Conservation (phyloP, 768 basidiomycete genomes). For the Stropharia rugosoannulata region DNA sequence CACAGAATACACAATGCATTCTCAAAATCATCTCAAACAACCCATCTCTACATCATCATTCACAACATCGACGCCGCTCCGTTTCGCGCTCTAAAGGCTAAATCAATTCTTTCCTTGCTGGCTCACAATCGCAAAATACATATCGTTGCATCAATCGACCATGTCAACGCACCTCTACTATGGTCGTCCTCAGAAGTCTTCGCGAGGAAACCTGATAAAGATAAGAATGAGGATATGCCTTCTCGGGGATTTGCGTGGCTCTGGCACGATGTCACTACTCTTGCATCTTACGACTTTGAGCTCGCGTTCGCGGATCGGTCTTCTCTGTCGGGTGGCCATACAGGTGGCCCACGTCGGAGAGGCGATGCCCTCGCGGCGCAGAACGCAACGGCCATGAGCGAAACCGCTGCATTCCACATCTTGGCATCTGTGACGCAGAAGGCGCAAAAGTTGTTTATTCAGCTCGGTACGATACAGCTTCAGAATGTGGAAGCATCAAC, state of each 20-base stretch:
- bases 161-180: conserved; percentile 79
- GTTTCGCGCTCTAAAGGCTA: conserved; percentile 62
- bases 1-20: conserved; percentile 69
- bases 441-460: conserved; percentile 77
- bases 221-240: conserved; percentile 17
- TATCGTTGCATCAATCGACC: conserved; percentile 83
- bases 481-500: conserved; percentile 49
- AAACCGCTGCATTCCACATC: conserved; percentile 78
- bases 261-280: conserved; percentile 91
- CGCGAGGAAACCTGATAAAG: conserved; percentile 44
- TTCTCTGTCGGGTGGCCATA: conserved; percentile 54
- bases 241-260: conserved; percentile 69
- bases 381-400: conserved; percentile 54
- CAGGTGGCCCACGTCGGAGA: conserved; percentile 36
- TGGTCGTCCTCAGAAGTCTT: conserved; percentile 72
- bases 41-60: conserved; percentile 72
- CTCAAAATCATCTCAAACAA: conserved; percentile 31
- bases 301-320: conserved; percentile 65
- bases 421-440: conserved; percentile 86
- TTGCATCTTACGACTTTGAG: conserved; percentile 79
- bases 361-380: conserved; percentile 28
- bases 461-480: conserved; percentile 71
- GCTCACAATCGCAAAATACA: conserved; percentile 77
- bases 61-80: conserved; percentile 86
- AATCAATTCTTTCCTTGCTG: conserved; percentile 68